phyloP scores from a whole-genome alignment of 2,329 filamentous ascomycete genomes.

The Pseudogymnoascus sp. region DNA sequence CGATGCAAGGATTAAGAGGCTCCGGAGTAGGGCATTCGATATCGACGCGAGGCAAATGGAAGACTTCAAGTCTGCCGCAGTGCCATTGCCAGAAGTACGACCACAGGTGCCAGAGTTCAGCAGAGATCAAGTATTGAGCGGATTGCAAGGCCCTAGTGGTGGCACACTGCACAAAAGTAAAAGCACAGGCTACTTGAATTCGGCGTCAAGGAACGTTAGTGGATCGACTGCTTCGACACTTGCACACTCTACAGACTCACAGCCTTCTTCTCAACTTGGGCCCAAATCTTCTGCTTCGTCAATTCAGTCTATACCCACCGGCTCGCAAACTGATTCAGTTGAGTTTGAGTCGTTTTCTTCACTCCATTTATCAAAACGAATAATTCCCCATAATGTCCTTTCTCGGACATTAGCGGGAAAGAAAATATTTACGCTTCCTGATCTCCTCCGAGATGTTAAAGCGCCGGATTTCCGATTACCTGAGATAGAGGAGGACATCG shows the following conservation, averaged over 20 bases:
- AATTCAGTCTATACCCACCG: constrained; percentile 9
- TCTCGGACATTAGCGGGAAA: constrained; percentile 72
- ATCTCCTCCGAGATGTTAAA: constrained; percentile 73
- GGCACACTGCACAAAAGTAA: constrained; percentile 37
- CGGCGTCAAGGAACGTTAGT: constrained; percentile 18
- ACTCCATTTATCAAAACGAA: constrained; percentile 73
- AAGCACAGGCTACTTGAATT: constrained; percentile 20
- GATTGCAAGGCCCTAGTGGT: constrained; percentile 22
- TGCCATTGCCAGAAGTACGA: constrained; percentile 45
- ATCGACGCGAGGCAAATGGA: constrained; percentile 53
- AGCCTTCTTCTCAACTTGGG: constrained; percentile 14
- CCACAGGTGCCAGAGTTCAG: constrained; percentile 47
- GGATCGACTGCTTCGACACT: constrained; percentile 2
- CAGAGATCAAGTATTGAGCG: constrained; percentile 51
- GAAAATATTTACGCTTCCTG: constrained; percentile 68
- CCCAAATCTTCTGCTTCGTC: constrained; percentile 11
- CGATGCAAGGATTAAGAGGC: constrained; percentile 44
- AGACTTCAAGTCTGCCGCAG: constrained; percentile 49
- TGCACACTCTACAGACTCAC: constrained; percentile 3
- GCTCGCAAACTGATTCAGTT: constrained; percentile 44
- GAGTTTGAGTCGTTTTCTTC: constrained; percentile 82
- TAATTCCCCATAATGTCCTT: constrained; percentile 73
- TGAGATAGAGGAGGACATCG: constrained; percentile 76
- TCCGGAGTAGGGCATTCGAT: constrained; percentile 49
- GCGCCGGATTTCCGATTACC: constrained; percentile 76